phyloP scores from a whole-genome alignment of 768 basidiomycete species.

The Amanita phalloides region DNA sequence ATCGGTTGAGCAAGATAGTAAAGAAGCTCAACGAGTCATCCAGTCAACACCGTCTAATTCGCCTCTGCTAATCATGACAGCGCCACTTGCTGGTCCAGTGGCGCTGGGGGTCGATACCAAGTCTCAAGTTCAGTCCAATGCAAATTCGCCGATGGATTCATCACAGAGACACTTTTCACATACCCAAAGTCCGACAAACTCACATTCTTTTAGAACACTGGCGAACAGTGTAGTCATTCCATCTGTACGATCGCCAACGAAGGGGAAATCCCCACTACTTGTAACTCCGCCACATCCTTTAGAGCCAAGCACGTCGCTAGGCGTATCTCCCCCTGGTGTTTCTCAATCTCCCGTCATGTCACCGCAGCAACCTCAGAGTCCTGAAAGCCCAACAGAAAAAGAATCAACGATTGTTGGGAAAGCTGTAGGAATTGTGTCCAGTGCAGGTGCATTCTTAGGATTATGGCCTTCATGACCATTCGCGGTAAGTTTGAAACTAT shows the following conservation, averaged over 20 bases:
- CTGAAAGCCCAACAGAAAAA: conserved; percentile 9
- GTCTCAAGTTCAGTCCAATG: background rate
- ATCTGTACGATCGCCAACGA: conserved; percentile 9
- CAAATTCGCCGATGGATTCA: background rate
- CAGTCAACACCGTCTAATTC: conserved; percentile 58
- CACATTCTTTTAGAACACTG: background rate
- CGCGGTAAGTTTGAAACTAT: background rate
- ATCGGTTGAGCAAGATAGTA: background rate
- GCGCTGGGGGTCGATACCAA: conserved; percentile 7
- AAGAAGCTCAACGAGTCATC: conserved; percentile 13
- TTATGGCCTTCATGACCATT: conserved; percentile 23
- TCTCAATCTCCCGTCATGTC: conserved; percentile 7
- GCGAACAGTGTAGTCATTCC: background rate
- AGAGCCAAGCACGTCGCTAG: conserved; percentile 25
- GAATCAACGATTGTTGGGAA: conserved; percentile 31
- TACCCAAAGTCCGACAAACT: conserved; percentile 1
- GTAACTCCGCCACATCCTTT: conserved; percentile 20
- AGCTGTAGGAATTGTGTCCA: conserved; percentile 71
- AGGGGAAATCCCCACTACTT: conserved; percentile 19
- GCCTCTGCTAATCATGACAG: conserved; percentile 28
- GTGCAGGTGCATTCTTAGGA: conserved; percentile 69
- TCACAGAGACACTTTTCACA: background rate
- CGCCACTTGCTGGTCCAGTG: conserved; percentile 12
- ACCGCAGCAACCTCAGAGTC: conserved; percentile 8
- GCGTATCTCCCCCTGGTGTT: conserved; percentile 14